Percentiles rank a stretch among this genome's conserved stretches.
These are phyloP conservation scores for Tausonia pullulans DNA, from an alignment of 1,284 basidiomycete genomes.

Conservation along the genomic window DNA sequence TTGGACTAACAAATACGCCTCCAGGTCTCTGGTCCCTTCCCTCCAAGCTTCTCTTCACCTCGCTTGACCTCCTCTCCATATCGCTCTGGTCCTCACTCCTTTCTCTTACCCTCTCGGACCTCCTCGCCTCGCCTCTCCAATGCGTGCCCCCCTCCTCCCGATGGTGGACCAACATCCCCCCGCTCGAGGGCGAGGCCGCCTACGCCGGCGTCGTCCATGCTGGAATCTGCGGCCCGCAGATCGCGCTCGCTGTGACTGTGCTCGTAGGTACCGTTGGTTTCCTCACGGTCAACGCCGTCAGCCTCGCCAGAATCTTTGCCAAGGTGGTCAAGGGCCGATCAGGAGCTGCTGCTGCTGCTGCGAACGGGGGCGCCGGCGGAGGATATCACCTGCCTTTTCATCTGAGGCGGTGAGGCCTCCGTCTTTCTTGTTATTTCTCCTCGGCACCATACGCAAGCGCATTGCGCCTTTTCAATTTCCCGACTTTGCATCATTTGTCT, in stretches of 20 bases:
- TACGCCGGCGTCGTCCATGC: neutral
- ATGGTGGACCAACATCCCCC: slow-evolving; percentile 10
- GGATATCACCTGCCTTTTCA: no score
- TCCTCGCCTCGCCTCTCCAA: slow-evolving; percentile 2
- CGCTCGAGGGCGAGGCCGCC: neutral
- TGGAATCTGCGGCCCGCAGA: neutral
- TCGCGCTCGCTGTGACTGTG: slow-evolving; percentile 8
- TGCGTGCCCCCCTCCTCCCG: slow-evolving; percentile 1
- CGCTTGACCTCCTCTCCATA: slow-evolving; percentile 14
- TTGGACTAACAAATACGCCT: no score
- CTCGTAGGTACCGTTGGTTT: slow-evolving; percentile 13
- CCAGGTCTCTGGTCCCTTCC: slow-evolving; percentile 10
- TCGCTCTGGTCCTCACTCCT: slow-evolving; percentile 15
- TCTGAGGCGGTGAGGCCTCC: no score
- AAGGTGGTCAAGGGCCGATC: neutral
- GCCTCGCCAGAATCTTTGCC: slow-evolving; percentile 3
- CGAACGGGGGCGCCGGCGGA: no score
- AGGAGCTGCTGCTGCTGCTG: no score
- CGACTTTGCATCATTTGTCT: no score
- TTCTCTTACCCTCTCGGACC: slow-evolving; percentile 11
- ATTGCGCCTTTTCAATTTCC: no score
- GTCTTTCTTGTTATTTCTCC: no score
- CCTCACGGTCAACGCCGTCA: slow-evolving; percentile 4
- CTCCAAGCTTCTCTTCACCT: slow-evolving; percentile 14
- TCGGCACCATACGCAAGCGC: no score